Conservation (phyloP, 345 rosid genomes). For the Passiflora organensis region DNA sequence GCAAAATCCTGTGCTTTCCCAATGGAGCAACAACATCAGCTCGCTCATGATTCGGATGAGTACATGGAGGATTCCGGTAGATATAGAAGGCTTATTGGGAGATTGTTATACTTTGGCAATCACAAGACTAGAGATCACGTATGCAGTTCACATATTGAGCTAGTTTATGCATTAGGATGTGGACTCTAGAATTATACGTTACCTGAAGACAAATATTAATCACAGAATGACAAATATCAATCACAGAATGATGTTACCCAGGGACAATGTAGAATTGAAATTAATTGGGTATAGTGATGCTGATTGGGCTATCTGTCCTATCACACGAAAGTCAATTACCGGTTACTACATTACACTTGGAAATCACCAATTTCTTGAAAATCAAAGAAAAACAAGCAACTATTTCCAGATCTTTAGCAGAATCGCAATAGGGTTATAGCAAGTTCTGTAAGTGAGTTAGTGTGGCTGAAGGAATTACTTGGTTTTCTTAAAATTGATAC, state of each 20-base stretch:
- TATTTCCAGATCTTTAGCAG: not conserved
- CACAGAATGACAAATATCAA: too few relatives aligned
- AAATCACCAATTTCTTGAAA: not conserved
- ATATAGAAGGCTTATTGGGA: not conserved
- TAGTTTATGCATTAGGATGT: too few relatives aligned
- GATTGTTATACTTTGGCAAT: not conserved
- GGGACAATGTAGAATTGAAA: not conserved
- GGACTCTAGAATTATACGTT: too few relatives aligned
- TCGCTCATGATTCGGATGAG: not conserved
- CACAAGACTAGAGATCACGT: not conserved
- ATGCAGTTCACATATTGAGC: too few relatives aligned
- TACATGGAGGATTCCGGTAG: not conserved
- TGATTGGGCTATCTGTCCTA: not conserved
- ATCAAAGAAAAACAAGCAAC: not conserved
- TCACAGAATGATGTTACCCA: not conserved
- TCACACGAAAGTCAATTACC: not conserved
- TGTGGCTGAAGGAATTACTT: not conserved
- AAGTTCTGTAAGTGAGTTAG: not conserved
- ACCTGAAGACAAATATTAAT: too few relatives aligned
- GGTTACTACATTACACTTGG: not conserved
- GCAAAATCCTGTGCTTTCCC: not conserved
- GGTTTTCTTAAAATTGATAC: not conserved
- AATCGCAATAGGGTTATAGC: not conserved
- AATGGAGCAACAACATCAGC: not conserved
- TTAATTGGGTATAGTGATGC: not conserved